Base-by-base conservation (phyloP, 2,329 filamentous ascomycete species). In the Trichophyton simii region DNA sequence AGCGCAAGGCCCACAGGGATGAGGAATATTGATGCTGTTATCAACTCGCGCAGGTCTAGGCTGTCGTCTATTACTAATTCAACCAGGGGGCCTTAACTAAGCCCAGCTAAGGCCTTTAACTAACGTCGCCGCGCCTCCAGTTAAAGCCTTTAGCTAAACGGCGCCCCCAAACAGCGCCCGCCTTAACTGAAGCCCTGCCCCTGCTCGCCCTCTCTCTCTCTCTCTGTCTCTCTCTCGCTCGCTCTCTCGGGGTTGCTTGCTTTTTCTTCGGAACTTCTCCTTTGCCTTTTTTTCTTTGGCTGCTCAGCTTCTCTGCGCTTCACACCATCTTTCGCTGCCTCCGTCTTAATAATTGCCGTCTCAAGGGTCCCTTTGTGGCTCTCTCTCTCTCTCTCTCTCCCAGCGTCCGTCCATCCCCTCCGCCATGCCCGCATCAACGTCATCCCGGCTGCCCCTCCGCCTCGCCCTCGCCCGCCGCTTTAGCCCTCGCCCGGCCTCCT, bases 361-460 rank as follows among this genome's bases (percentile, higher is more conserved):
- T 5, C n/a, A 28, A 28, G 25, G 25, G 25, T 13, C 46, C 41
- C 11, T 36, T 9, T 8, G 34, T 8, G 7, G 34, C 41, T 44
- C 41, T 44, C 41, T 44, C 22, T 22, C 25, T 28, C 25, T 5
- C 25, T 20, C 41, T 44, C 22, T 22, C 25, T 28, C 25, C 1
- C 25, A 28, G 25, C 25, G 25, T 28, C 25, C 25, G 4, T 28
- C 25, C 25, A 28, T 28, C 25, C 11, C 41, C 41, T 44, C 13
- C 22, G 34, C n/a, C n/a, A 64, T 61, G 64, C 25, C 57, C 48
- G 58, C 59, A 60, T 58, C 54, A 61, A 65, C 64, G 64, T 65
- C 64, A 65, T 65, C 52, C 62, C 64, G 61, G 36, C 46, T 52
- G 55, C 52, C 52, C 63, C 38, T 57, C 7, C 38, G n/a, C 44